phyloP scores from a whole-genome alignment of 768 basidiomycete genomes.

The Baorangia bicolor region DNA sequence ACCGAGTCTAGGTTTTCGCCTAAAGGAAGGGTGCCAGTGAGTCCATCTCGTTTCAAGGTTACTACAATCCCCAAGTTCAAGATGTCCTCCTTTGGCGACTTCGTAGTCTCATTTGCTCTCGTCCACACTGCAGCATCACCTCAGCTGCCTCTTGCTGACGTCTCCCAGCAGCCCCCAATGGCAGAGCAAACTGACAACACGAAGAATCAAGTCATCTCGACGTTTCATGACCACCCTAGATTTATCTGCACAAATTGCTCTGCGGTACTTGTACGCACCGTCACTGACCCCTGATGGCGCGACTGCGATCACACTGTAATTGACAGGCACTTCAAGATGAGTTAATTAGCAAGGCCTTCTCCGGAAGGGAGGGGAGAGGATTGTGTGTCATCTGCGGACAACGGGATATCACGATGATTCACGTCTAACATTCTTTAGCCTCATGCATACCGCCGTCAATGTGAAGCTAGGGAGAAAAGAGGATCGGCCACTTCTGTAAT shows the following conservation, averaged over 20 bases:
- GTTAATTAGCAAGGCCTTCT: constrained; percentile 81
- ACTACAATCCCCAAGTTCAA: not conserved
- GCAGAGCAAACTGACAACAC: constrained; percentile 40
- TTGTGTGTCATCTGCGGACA: constrained; percentile 49
- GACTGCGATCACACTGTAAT: not conserved
- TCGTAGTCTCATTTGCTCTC: constrained; percentile 18
- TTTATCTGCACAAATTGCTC: constrained; percentile 71
- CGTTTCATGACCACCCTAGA: constrained; percentile 63
- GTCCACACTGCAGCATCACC: not conserved
- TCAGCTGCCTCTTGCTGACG: not conserved
- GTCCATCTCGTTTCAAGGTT: not conserved
- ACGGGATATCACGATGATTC: not conserved
- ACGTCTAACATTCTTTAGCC: constrained; percentile 37
- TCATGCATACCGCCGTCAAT: constrained; percentile 78
- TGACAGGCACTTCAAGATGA: constrained; percentile 77
- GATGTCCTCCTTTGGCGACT: constrained; percentile 25
- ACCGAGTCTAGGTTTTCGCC: not conserved
- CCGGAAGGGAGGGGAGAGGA: constrained; percentile 78
- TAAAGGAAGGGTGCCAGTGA: constrained; percentile 10
- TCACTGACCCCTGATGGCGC: not conserved
- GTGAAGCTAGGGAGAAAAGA: constrained; percentile 72
- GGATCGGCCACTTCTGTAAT: constrained; percentile 70
- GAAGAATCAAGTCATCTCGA: constrained; percentile 55
- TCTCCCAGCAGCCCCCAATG: constrained; percentile 11
- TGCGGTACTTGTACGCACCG: constrained; percentile 58